phyloP scores from a whole-genome alignment of 2,329 filamentous ascomycete species.

The Aspergillus quadrilineatus region DNA sequence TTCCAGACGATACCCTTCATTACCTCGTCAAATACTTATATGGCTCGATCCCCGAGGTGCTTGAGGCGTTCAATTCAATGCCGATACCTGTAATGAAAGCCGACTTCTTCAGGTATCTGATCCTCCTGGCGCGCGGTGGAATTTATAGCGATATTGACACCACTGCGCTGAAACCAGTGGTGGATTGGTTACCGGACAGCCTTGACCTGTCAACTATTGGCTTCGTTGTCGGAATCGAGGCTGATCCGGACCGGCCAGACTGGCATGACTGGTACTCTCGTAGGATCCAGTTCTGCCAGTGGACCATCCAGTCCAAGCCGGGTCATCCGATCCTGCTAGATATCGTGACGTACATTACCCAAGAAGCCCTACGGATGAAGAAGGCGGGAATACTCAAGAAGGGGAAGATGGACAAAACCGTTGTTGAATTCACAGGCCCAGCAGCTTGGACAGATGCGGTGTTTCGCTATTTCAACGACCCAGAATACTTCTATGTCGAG shows the following conservation, averaged over 20 bases:
- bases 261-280: conserved; percentile 97
- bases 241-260: conserved; percentile 87
- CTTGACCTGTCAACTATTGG: conserved; percentile 78
- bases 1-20: conserved; percentile 83
- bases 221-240: conserved; percentile 90
- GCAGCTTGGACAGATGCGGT: conserved; percentile 91
- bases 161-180: conserved; percentile 73
- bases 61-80: conserved; percentile 72
- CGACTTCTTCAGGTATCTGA: conserved; percentile 74
- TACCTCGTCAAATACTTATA: conserved; percentile 85
- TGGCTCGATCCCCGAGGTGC: conserved; percentile 73
- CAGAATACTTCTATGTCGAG: conserved; percentile 79
- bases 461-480: conserved; percentile 92
- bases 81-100: conserved; percentile 75
- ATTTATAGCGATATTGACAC: conserved; percentile 96
- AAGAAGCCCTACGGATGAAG: conserved; percentile 75
- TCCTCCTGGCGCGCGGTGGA: conserved; percentile 73
- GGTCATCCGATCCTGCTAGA: conserved; percentile 90
- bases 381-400: conserved; percentile 62
- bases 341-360: conserved; percentile 80
- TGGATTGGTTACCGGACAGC: conserved; percentile 79
- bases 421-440: conserved; percentile 92
- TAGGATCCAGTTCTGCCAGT: conserved; percentile 96
- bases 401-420: conserved; percentile 65
- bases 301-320: conserved; percentile 95